Evolutionary conservation across 192 early-diverging fungal species (phyloP).

Genomic region (Endogone sp.): DNA sequence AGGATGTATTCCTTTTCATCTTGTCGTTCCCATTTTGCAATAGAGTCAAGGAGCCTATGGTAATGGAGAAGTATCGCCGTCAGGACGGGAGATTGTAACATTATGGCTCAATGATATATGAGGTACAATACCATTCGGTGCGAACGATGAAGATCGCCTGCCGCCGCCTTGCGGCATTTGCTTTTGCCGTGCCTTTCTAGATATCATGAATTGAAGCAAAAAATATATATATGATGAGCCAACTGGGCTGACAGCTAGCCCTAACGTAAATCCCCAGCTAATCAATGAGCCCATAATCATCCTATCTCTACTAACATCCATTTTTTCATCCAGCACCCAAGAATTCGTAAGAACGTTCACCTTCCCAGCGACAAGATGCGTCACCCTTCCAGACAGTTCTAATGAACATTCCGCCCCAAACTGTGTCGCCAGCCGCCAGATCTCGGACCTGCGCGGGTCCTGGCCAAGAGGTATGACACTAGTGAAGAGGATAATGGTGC

Average conservation of each 20-base stretch:
- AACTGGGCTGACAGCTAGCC: neutral
- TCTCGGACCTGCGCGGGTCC: slow-evolving; percentile 60
- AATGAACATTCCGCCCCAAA: slow-evolving; percentile 82
- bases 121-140: slow-evolving; percentile 46
- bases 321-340: neutral
- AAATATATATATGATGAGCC: neutral
- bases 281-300: too few relatives aligned
- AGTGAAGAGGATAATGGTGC: slow-evolving; percentile 72
- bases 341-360: slow-evolving; percentile 31
- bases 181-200: slow-evolving; percentile 72
- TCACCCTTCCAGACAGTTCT: slow-evolving; percentile 58
- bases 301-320: neutral
- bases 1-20: slow-evolving; percentile 63
- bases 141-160: slow-evolving; percentile 45
- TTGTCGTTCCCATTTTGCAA: slow-evolving; percentile 63
- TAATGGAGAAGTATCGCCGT: neutral
- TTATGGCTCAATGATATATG: neutral
- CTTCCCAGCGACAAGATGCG: slow-evolving; percentile 88
- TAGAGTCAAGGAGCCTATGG: slow-evolving; percentile 68
- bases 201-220: too few relatives aligned
- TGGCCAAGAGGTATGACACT: slow-evolving; percentile 72
- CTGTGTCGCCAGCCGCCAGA: slow-evolving; percentile 72
- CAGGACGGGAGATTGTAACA: neutral
- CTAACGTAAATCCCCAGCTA: neutral
- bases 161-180: slow-evolving; percentile 53